phyloP scores from a whole-genome alignment of 2,329 filamentous ascomycete species.

The Annulohypoxylon truncatum region DNA sequence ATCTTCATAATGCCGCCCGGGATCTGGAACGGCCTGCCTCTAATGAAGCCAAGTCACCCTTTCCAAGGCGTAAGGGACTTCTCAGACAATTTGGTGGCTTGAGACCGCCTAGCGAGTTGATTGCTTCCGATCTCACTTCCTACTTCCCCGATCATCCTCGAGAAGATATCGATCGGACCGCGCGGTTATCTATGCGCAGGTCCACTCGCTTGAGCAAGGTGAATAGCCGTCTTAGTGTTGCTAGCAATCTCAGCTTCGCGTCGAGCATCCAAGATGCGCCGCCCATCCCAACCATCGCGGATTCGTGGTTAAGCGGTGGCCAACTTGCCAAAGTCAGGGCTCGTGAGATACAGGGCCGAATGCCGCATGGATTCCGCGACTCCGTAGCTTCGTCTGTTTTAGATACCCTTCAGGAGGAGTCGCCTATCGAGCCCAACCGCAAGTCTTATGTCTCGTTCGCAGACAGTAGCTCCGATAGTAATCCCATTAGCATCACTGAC shows the following conservation, averaged over 20 bases:
- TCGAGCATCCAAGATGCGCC: constrained; percentile 94
- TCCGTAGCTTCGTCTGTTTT: constrained; percentile 90
- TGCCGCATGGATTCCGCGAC: constrained; percentile 78
- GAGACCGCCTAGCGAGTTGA: constrained; percentile 94
- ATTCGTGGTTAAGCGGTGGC: constrained; percentile 82
- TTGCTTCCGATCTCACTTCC: constrained; percentile 93
- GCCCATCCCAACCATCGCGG: constrained; percentile 93
- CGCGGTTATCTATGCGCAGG: constrained; percentile 89
- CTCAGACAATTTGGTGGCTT: constrained; percentile 90
- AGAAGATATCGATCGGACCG: constrained; percentile 95
- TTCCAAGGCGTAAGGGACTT: constrained; percentile 63
- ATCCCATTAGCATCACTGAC: constrained; percentile 79
- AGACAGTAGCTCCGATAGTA: constrained; percentile 78
- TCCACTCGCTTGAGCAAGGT: constrained; percentile 92
- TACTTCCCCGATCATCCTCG: constrained; percentile 97
- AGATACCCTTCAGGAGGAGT: constrained; percentile 91
- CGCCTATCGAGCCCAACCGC: constrained; percentile 84
- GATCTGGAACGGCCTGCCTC: constrained; percentile 69
- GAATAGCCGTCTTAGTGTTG: constrained; percentile 91
- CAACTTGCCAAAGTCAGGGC: constrained; percentile 63
- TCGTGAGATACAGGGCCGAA: constrained; percentile 57
- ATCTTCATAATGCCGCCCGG: constrained; percentile 69
- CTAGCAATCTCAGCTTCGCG: constrained; percentile 91
- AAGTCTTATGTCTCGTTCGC: constrained; percentile 95
- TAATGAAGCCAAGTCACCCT: constrained; percentile 56